Conservation (phyloP, 2,329 filamentous ascomycete genomes). For the Hymenoscyphus fraxineus region DNA sequence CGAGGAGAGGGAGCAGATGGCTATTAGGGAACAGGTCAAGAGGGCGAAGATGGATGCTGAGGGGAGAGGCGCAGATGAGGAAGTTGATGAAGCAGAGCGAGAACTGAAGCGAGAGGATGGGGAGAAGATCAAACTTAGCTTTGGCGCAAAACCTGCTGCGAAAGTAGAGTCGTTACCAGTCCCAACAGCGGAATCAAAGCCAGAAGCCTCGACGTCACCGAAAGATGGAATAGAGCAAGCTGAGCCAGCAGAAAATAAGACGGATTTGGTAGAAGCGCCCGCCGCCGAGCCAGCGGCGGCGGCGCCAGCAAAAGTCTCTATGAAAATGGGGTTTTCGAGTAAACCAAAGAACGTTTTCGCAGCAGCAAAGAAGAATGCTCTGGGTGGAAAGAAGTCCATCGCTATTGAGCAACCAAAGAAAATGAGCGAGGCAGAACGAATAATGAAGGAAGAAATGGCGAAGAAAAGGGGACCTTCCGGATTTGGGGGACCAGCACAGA, state of each 20-base stretch:
- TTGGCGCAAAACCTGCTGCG: constrained; percentile 44
- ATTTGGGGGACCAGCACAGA: constrained; percentile 49
- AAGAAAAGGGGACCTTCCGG: constrained; percentile 49
- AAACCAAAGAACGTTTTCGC: constrained; percentile 77
- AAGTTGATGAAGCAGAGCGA: constrained; percentile 42
- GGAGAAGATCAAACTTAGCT: constrained; percentile 71
- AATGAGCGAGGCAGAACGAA: constrained; percentile 82
- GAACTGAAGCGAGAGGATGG: constrained; percentile 61
- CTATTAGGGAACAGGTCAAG: constrained; percentile 80
- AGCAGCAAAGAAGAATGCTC: constrained; percentile 64
- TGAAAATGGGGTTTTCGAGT: constrained; percentile 62
- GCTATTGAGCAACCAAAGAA: constrained; percentile 66
- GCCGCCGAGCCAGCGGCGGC: constrained; percentile 18
- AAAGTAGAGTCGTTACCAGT: constrained; percentile 19
- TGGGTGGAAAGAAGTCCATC: constrained; percentile 60
- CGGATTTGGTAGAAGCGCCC: constrained; percentile 12
- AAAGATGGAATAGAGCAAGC: neutral
- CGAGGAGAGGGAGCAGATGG: constrained; percentile 79
- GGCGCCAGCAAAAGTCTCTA: constrained; percentile 46
- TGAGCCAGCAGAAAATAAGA: constrained; percentile 9
- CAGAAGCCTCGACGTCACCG: constrained; percentile 1
- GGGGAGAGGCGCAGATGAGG: constrained; percentile 38
- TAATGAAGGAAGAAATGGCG: constrained; percentile 83
- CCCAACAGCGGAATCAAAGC: neutral
- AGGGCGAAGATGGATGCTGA: constrained; percentile 63